Evolutionary conservation across 1,284 basidiomycete genomes (phyloP).

Genomic region (Hortiboletus rubellus): DNA sequence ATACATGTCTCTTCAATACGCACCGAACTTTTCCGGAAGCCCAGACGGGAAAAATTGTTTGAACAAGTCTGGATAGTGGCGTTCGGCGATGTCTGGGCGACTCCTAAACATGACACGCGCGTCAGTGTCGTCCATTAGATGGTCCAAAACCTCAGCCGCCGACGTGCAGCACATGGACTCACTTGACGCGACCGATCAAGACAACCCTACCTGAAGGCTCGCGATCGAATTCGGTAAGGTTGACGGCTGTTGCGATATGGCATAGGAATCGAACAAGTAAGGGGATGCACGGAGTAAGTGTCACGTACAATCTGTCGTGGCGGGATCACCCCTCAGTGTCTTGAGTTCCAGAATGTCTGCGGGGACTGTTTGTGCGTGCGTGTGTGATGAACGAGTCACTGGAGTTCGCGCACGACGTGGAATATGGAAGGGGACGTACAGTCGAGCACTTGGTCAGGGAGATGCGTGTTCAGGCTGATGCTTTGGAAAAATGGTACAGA

Average conservation of each 20-base stretch:
- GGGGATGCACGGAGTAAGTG: neutral
- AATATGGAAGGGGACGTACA: constrained; percentile 23
- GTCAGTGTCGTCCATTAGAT: neutral
- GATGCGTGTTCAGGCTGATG: constrained; percentile 35
- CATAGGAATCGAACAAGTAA: neutral
- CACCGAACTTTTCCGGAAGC: constrained; percentile 32
- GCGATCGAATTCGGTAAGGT: constrained; percentile 68
- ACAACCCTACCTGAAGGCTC: constrained; percentile 67
- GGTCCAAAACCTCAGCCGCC: neutral
- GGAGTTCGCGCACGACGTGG: neutral
- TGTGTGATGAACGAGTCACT: too few species aligned
- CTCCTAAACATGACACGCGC: constrained; percentile 48
- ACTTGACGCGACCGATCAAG: constrained; percentile 74
- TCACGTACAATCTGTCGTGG: constrained; percentile 61
- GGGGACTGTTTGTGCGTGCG: constrained; percentile 24
- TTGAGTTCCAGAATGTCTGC: constrained; percentile 31
- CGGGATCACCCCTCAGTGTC: constrained; percentile 52
- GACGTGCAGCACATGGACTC: constrained; percentile 22
- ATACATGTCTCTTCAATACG: constrained; percentile 16
- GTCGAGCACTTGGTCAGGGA: constrained; percentile 36
- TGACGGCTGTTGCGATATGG: constrained; percentile 52
- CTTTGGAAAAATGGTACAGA: constrained; percentile 46
- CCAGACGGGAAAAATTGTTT: constrained; percentile 68
- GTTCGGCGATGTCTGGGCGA: constrained; percentile 74
- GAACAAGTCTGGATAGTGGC: constrained; percentile 73